Evolutionary conservation across 306 rosid species (phyloP), one percentile per base, ranked within the genome.

Genomic region (Hylodesmum podocarpum): DNA sequence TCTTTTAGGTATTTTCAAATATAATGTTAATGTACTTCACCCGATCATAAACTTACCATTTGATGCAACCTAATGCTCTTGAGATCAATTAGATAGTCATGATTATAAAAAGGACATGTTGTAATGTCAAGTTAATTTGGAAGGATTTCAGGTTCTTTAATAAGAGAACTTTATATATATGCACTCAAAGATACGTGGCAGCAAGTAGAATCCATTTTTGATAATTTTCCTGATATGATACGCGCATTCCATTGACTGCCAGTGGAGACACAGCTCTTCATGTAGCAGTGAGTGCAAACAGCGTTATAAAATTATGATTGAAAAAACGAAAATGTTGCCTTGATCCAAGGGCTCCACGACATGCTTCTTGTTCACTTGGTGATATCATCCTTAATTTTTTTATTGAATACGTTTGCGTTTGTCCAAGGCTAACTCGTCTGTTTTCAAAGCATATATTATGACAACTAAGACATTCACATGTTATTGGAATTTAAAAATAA

Each of bases 301-400:
- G 0, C 58, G 14, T 0, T 0, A 2, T 14, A 12, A 53, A 51
- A 13, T 18, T 13, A 51, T 71, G 76, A 13, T 21, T 21, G 5
- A 12, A 53, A 71, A 34, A 71, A 71, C 6, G 1, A 21, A 21
- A 7, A 36, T 7, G 31, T 71, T 47, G 24, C 65, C 0, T 1
- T 34, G 0, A 51, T 53, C 15, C 47, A 1, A 3, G 51, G 65
- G 0, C 50, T 33, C 8, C 8, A 51, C 19, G 50, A 5, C 19
- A 33, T 71, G 65, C 76, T 71, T 51, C 76, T 51, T 1, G 24
- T 71, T 34, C 44, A 58, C 31, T 40, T 73, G 11, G 78, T n/a
- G n/a, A n/a, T n/a, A n/a, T n/a, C n/a, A n/a, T n/a, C n/a, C n/a
- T n/a, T n/a, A n/a, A n/a, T n/a, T n/a, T n/a, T n/a, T n/a, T n/a